A percentile compares a stretch with the other conserved stretches of the same genome.
Evolutionary conservation across 768 basidiomycete species (phyloP).

Genomic region (Mycena indigotica): DNA sequence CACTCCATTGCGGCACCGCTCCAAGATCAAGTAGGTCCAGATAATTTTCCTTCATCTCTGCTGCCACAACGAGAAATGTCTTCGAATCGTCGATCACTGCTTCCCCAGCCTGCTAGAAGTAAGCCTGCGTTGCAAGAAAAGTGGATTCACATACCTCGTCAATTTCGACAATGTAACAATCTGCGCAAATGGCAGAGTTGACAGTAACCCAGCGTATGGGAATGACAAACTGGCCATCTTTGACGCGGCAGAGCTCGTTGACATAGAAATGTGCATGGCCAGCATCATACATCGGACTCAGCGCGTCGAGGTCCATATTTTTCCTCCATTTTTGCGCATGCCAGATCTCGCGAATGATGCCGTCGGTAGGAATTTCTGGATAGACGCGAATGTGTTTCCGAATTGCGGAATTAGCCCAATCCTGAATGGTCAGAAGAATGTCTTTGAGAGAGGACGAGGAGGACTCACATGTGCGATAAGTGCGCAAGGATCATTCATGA

Average conservation of each 20-base stretch:
- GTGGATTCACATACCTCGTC: neutral
- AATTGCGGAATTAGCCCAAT: slow-evolving; percentile 34
- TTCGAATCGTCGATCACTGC: neutral
- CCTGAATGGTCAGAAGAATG: slow-evolving; percentile 20
- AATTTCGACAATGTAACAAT: neutral
- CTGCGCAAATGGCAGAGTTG: neutral
- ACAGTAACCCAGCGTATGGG: slow-evolving; percentile 4
- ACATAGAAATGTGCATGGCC: slow-evolving; percentile 3
- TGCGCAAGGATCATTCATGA: slow-evolving; percentile 9
- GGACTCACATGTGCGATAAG: slow-evolving; percentile 3
- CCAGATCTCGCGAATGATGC: slow-evolving; percentile 34
- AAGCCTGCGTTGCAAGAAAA: neutral
- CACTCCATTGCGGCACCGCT: neutral
- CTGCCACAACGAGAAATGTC: neutral
- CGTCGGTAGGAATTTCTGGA: slow-evolving; percentile 30
- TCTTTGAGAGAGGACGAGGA: neutral
- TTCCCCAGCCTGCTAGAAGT: neutral
- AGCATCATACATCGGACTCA: slow-evolving; percentile 10
- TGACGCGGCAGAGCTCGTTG: slow-evolving; percentile 3
- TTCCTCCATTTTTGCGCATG: slow-evolving; percentile 23
- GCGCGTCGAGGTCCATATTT: slow-evolving; percentile 7
- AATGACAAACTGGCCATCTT: slow-evolving; percentile 2
- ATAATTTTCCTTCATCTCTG: neutral
- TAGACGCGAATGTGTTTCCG: slow-evolving; percentile 30
- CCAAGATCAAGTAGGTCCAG: neutral